phyloP scores from a whole-genome alignment of 768 basidiomycete genomes.

The Mycena venus region DNA sequence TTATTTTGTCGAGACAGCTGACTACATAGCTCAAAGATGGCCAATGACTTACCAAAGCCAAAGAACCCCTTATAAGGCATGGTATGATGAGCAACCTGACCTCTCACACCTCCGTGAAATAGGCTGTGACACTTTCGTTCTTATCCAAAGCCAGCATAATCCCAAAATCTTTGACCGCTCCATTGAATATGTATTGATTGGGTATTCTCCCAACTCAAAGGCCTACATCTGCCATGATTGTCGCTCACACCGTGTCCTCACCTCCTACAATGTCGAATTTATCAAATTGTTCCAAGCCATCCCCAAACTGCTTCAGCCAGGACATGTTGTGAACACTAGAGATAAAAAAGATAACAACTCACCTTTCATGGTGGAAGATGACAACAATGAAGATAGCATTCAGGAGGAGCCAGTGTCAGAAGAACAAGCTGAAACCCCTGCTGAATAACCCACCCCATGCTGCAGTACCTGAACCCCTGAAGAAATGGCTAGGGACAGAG shows the following conservation, averaged over 20 bases:
- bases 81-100: slow-evolving; percentile 38
- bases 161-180: slow-evolving; percentile 39
- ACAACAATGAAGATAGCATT: background rate
- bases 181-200: slow-evolving; percentile 52
- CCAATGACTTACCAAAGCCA: background rate
- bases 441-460: too few relatives aligned
- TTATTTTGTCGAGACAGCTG: background rate
- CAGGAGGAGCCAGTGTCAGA: too few relatives aligned
- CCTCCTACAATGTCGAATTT: slow-evolving; percentile 41
- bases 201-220: slow-evolving; percentile 50
- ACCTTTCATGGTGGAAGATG: background rate
- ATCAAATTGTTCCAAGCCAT: slow-evolving; percentile 29
- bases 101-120: too few relatives aligned
- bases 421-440: background rate
- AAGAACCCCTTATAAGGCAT: slow-evolving; percentile 41
- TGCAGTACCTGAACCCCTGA: background rate
- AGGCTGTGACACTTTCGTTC: slow-evolving; percentile 50
- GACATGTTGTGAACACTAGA: background rate
- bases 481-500: background rate
- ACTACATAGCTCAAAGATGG: background rate
- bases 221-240: slow-evolving; percentile 49
- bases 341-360: background rate
- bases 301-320: background rate
- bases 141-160: slow-evolving; percentile 47
- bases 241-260: slow-evolving; percentile 28